Evolutionary conservation across 2,329 filamentous ascomycete species (phyloP).

Genomic region (Pseudovirgaria hyperparasitica): DNA sequence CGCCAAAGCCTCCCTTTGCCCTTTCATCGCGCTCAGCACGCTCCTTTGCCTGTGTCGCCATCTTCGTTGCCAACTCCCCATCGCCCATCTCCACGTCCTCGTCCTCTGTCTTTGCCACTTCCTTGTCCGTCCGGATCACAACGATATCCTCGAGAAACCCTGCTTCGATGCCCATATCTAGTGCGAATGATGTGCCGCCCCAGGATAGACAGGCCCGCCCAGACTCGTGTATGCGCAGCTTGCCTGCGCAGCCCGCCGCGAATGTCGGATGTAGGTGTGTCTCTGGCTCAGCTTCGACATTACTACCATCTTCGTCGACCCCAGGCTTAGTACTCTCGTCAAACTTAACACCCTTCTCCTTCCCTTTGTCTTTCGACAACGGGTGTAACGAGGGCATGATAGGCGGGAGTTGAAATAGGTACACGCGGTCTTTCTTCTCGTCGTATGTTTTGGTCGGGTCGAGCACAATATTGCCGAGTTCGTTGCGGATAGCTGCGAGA

Average conservation of each 20-base stretch:
- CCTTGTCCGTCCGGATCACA: constrained; percentile 20
- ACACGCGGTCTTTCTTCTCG: constrained; percentile 40
- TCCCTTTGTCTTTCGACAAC: constrained; percentile 19
- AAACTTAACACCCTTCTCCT: too few relatives aligned
- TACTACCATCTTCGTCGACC: too few relatives aligned
- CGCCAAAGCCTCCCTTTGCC: too few relatives aligned
- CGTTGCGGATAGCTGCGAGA: constrained; percentile 31
- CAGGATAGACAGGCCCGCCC: constrained; percentile 50
- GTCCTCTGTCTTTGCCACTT: too few relatives aligned
- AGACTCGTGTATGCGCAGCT: constrained; percentile 48
- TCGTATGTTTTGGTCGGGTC: constrained; percentile 20
- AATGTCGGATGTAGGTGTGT: constrained; percentile 17
- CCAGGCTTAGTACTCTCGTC: too few relatives aligned
- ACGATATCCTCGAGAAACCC: constrained; percentile 50
- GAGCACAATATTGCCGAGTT: constrained; percentile 30
- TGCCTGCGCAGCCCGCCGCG: constrained; percentile 44
- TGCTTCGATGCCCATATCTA: constrained; percentile 43
- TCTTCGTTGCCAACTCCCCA: constrained; percentile 12
- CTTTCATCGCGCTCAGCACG: constrained; percentile 20
- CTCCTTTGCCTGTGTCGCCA: constrained; percentile 18
- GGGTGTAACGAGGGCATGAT: constrained; percentile 40
- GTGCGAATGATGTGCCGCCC: constrained; percentile 47
- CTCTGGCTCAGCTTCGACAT: too few relatives aligned
- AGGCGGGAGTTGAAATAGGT: constrained; percentile 52
- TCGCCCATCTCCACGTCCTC: constrained; percentile 11